phyloP scores from a whole-genome alignment of 2,329 filamentous ascomycete genomes.

The Chrysoporthe cubensis region DNA sequence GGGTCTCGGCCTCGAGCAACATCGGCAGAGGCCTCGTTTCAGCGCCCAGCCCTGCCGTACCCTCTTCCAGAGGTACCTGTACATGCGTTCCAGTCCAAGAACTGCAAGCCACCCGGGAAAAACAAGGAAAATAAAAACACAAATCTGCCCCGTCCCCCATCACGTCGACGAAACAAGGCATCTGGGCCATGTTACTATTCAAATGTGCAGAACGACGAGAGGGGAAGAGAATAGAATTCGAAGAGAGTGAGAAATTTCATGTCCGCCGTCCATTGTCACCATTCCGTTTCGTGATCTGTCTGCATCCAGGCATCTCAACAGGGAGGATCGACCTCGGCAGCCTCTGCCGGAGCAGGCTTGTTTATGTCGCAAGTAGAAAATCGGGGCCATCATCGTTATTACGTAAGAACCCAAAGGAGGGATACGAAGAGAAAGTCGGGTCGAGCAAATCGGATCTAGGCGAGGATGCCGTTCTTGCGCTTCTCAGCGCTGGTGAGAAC shows the following conservation, averaged over 20 bases:
- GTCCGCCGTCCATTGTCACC: constrained; percentile 23
- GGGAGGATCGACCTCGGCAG: constrained; percentile 29
- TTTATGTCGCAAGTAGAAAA: constrained; percentile 17
- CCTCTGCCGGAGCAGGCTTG: constrained; percentile 24
- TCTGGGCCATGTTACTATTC: constrained; percentile 1
- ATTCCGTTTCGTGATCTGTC: constrained; percentile 32
- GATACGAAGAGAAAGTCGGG: constrained; percentile 12
- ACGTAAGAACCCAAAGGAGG: constrained; percentile 16
- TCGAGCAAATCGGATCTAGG: constrained; percentile 6
- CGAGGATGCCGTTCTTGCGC: constrained; percentile 67
- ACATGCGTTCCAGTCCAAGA: constrained; percentile 15
- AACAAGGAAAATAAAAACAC: constrained; percentile 1
- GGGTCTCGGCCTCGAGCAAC: constrained; percentile 2
- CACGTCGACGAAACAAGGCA: constrained; percentile 16
- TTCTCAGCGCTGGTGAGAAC: constrained; percentile 89
- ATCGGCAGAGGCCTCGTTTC: neutral
- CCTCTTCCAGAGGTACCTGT: neutral
- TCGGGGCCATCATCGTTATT: constrained; percentile 28
- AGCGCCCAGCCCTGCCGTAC: neutral
- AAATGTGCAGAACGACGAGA: constrained; percentile 11
- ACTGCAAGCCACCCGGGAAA: constrained; percentile 12
- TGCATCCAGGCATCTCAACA: constrained; percentile 32
- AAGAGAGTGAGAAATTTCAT: constrained; percentile 30
- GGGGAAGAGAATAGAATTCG: constrained; percentile 29
- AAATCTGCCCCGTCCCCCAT: constrained; percentile 4